phyloP scores from a whole-genome alignment of 331 rosid species.

The Acacia concinna region DNA sequence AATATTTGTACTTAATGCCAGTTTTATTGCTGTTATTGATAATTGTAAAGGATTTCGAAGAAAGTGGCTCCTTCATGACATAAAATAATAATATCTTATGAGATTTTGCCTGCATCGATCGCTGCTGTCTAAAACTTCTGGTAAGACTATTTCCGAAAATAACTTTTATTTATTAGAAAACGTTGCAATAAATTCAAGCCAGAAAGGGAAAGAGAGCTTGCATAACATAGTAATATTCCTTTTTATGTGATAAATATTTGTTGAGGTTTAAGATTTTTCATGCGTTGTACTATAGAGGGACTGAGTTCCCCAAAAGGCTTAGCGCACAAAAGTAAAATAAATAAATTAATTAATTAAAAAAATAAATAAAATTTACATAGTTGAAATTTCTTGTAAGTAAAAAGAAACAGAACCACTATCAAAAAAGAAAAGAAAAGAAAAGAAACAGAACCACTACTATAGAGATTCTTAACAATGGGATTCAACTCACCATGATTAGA shows the following conservation, averaged over 20 bases:
- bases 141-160: not conserved
- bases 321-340: not conserved
- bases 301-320: not conserved
- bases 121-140: not conserved
- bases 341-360: too few species aligned
- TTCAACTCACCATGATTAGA: conserved; percentile 26
- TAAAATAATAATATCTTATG: too few species aligned
- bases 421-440: too few species aligned
- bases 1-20: too few species aligned
- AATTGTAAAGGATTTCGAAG: too few species aligned
- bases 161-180: not conserved
- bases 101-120: not conserved
- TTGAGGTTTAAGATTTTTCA: not conserved
- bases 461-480: not conserved
- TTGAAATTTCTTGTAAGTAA: too few species aligned
- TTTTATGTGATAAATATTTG: not conserved
- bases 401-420: not conserved
- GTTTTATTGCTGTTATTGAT: too few species aligned
- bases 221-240: not conserved
- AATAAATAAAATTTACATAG: too few species aligned
- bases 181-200: not conserved
- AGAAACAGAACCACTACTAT: not conserved
- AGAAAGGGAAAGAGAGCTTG: not conserved
- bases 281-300: not conserved
- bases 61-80: too few species aligned